Evolutionary conservation across 2,329 filamentous ascomycete genomes (phyloP), one percentile per base, ranked within the genome.

Genomic region (Apiospora kogelbergensis): DNA sequence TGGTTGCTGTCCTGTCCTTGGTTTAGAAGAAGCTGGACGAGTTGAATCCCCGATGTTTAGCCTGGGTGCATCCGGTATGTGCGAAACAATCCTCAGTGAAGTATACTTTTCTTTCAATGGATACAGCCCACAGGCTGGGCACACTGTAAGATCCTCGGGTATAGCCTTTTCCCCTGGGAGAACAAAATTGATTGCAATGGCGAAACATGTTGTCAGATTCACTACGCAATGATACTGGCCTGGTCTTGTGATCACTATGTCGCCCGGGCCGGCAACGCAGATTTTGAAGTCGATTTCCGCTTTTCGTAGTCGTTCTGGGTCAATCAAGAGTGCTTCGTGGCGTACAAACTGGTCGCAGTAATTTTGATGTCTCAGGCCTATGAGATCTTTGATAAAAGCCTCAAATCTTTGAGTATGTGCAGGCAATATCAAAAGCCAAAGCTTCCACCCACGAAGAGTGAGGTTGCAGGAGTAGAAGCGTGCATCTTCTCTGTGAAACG

Each of bases 181-280:
- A 24, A 65, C n/a, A 63, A 67, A 69, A 46, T 69, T 69, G 42
- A 68, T 68, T n/a, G 67, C 42, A 37, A 65, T 65, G 11, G 67
- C 53, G 60, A 68, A 64, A 44, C 64, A 70, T 15, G 26, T 24
- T 60, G 67, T 64, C 33, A 48, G 67, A 57, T 70, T 70, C 7
- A 68, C 64, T 33, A 70, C 53, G 33, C 53, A 44, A 42, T 70
- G 53, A 60, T 68, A 68, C 40, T 70, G 41, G 1, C 65, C 45
- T 6, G 64, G 69, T 22, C 30, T 33, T 6, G 53, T 68, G 42
- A 70, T 46, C 48, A 70, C 63, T 20, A 70, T 68, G 24, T 68
- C 64, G 30, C 69, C 48, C 30, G 63, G 67, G 45, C 69, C 53
- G 37, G 69, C 64, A 42, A 65, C 48, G 45, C 60, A 26, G 17